Conservation (phyloP, 768 basidiomycete species). For the Termitomyces sp. region DNA sequence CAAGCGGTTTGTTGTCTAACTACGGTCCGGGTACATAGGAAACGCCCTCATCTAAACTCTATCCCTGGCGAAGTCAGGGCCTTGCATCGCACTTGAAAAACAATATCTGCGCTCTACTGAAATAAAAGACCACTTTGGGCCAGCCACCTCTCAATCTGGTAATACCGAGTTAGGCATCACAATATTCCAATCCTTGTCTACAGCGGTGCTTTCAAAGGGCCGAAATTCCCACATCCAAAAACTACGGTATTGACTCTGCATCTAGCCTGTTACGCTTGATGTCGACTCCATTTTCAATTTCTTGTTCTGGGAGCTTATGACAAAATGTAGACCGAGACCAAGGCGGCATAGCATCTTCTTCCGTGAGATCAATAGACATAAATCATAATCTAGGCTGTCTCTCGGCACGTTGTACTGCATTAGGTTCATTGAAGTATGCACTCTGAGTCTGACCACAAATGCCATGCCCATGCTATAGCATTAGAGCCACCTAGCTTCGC, state of each 20-base stretch:
- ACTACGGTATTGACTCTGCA: neutral
- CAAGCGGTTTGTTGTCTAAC: neutral
- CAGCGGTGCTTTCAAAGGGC: neutral
- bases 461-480: neutral
- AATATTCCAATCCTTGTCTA: neutral
- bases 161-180: neutral
- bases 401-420: neutral
- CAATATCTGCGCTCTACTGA: neutral
- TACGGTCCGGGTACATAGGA: neutral
- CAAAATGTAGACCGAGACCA: neutral
- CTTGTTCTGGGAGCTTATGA: neutral
- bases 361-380: neutral
- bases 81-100: neutral
- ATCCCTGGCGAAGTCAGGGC: neutral
- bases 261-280: too few relatives aligned
- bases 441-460: neutral
- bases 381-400: neutral
- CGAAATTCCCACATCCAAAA: too few relatives aligned
- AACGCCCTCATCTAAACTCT: neutral
- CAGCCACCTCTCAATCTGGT: neutral
- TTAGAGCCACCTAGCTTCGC: neutral
- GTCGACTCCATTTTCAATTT: too few relatives aligned
- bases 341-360: neutral
- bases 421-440: neutral
- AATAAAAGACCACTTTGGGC: neutral